Percentiles rank a stretch among this genome's conserved stretches.
Evolutionary conservation across 345 rosid genomes (phyloP).

Genomic region (Populus nigra): DNA sequence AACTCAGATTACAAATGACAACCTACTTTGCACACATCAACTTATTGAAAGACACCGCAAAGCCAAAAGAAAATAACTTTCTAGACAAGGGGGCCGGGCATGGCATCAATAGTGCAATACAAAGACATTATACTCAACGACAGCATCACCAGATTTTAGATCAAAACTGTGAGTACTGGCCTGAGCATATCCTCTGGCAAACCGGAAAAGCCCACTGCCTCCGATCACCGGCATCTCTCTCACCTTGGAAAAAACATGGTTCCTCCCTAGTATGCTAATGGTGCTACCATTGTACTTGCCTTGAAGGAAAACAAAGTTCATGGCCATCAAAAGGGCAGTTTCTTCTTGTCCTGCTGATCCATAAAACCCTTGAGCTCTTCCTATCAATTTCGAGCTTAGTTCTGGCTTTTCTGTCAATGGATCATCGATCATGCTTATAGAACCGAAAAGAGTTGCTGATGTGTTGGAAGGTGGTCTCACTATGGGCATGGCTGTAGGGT

Average conservation of each 20-base stretch:
- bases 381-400: background rate
- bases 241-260: slow-evolving; percentile 32
- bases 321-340: slow-evolving; percentile 14
- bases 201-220: slow-evolving; percentile 59
- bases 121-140: slow-evolving; percentile 39
- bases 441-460: background rate
- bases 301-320: slow-evolving; percentile 16
- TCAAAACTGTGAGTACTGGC: slow-evolving; percentile 37
- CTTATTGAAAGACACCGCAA: too few species aligned
- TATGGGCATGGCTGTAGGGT: slow-evolving; percentile 48
- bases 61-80: too few species aligned
- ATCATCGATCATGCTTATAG: slow-evolving; percentile 10
- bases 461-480: slow-evolving; percentile 27
- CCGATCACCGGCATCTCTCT: slow-evolving; percentile 67
- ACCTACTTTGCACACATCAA: too few species aligned
- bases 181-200: slow-evolving; percentile 57
- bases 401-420: slow-evolving; percentile 8
- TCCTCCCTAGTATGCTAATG: slow-evolving; percentile 45
- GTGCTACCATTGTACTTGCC: slow-evolving; percentile 23
- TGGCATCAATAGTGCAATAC: slow-evolving; percentile 4
- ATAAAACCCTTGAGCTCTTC: slow-evolving; percentile 1
- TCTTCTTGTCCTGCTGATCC: background rate
- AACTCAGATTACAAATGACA: too few species aligned
- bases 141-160: slow-evolving; percentile 37
- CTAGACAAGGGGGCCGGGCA: too few species aligned